Base-by-base conservation (phyloP, 2,329 filamentous ascomycete species). In the Talaromyces atroroseus region DNA sequence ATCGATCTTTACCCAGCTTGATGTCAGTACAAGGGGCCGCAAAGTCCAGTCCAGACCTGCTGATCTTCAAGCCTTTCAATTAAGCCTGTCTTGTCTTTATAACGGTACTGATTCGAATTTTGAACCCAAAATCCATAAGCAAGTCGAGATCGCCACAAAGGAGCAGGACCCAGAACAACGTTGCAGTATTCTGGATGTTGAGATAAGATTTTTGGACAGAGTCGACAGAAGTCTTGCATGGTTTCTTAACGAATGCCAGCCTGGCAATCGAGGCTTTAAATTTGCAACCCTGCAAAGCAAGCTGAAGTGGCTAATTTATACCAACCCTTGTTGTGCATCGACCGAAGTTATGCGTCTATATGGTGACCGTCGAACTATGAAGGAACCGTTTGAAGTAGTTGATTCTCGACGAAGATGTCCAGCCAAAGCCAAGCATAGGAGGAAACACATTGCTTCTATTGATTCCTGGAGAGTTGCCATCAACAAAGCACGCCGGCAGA, bases 391-490 rank as follows among this genome's bases (percentile, higher is more conserved):
- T 38, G 65, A 65, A 21, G 44, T 56, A n/a, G 61, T 65, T 10
- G 51, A 54, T 32, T 59, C 51, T 29, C 52, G 47, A 2, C 50
- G 62, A 0, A 36, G 38, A 34, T 68, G 60, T 45, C 68, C 69
- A 54, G 63, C 65, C 2, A 16, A 36, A 6, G 20, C 29, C n/a
- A 6, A 20, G 16, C 63, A 58, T 18, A 66, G 53, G 21, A 63
- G 60, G 46, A 61, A 61, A 21, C 56, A 65, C 18, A 65, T 53
- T 1, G 68, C 70, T 12, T 66, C 64, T 2, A 66, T 76, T 14
- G 64, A 74, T 52, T 74, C 72, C 2, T 76, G 73, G 73, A 67
- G 73, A 40, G 59, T 61, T 42, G 69, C 69, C 2, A 65, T 75
- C 21, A 76, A 76, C 49, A 61, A 58, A 21, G 62, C 67, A 20